phyloP scores from a whole-genome alignment of 768 basidiomycete genomes.

The Tylopilus subfusipes region DNA sequence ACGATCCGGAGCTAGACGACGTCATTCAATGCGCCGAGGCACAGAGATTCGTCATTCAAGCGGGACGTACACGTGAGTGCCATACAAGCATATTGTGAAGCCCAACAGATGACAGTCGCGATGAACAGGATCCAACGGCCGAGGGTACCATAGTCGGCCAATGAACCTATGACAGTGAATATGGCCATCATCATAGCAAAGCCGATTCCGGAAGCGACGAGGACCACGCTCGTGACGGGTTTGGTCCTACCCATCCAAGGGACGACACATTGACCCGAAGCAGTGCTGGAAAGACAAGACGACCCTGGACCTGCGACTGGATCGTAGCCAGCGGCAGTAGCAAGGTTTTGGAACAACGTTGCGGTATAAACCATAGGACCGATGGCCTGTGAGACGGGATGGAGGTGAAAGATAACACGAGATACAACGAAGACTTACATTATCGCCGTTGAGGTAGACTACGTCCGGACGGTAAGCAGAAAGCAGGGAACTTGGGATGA shows the following conservation, averaged over 20 bases:
- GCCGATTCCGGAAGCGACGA: slow-evolving; percentile 71
- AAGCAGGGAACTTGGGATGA: background rate
- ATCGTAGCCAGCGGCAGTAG: slow-evolving; percentile 71
- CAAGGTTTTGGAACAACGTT: slow-evolving; percentile 72
- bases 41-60: background rate
- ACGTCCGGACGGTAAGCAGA: background rate
- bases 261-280: slow-evolving; percentile 74
- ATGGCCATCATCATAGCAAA: slow-evolving; percentile 80
- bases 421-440: slow-evolving; percentile 39
- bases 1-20: slow-evolving; percentile 48
- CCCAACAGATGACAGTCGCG: slow-evolving; percentile 76
- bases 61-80: slow-evolving; percentile 56
- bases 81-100: slow-evolving; percentile 73
- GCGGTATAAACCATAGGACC: slow-evolving; percentile 68
- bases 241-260: slow-evolving; percentile 76
- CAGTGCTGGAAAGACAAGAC: slow-evolving; percentile 49
- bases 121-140: slow-evolving; percentile 76
- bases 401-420: background rate
- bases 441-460: slow-evolving; percentile 85
- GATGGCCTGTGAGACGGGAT: slow-evolving; percentile 47
- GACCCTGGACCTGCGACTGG: slow-evolving; percentile 67
- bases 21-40: background rate
- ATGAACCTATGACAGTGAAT: slow-evolving; percentile 70
- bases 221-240: slow-evolving; percentile 69
- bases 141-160: slow-evolving; percentile 42